A percentile compares a stretch with the other conserved stretches of the same genome.
These are phyloP conservation scores for Penicillium simplicissimum DNA, from an alignment of 495 filamentous ascomycete species.

Conservation along the genomic window DNA sequence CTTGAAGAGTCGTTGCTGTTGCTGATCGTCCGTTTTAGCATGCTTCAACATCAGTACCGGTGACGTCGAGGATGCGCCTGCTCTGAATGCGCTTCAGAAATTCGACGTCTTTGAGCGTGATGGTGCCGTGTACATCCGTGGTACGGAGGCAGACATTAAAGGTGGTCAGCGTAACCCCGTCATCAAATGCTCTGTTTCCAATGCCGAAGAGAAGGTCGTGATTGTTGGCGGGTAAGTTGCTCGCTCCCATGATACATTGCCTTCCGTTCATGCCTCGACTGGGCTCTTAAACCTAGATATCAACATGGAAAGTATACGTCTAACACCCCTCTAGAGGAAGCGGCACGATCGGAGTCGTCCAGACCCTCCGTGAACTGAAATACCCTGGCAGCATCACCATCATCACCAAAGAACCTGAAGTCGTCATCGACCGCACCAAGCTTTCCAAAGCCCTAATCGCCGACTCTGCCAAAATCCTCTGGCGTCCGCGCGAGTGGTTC, in stretches of 20 bases:
- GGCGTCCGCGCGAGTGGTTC: conserved; percentile 75
- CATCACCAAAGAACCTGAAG: conserved; percentile 79
- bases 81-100: conserved; percentile 74
- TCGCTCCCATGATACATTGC: background rate
- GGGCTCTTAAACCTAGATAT: background rate
- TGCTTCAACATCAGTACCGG: conserved; percentile 90
- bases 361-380: conserved; percentile 77
- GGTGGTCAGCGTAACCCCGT: conserved; percentile 68
- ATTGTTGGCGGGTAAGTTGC: conserved; percentile 77
- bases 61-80: conserved; percentile 93
- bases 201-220: conserved; percentile 66
- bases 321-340: conserved; percentile 56
- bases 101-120: conserved; percentile 80
- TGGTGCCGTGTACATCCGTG: conserved; percentile 80
- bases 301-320: no score
- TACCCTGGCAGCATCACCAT: conserved; percentile 81
- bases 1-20: no score
- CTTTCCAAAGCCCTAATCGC: conserved; percentile 90
- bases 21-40: conserved; percentile 50
- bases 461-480: conserved; percentile 76
- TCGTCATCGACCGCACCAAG: conserved; percentile 91
- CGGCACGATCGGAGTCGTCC: conserved; percentile 75
- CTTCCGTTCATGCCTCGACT: background rate
- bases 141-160: conserved; percentile 79
- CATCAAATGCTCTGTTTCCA: conserved; percentile 66